Evolutionary conservation across 192 early-diverging fungal species (phyloP).

Genomic region (Pecoramyces ruminantium): DNA sequence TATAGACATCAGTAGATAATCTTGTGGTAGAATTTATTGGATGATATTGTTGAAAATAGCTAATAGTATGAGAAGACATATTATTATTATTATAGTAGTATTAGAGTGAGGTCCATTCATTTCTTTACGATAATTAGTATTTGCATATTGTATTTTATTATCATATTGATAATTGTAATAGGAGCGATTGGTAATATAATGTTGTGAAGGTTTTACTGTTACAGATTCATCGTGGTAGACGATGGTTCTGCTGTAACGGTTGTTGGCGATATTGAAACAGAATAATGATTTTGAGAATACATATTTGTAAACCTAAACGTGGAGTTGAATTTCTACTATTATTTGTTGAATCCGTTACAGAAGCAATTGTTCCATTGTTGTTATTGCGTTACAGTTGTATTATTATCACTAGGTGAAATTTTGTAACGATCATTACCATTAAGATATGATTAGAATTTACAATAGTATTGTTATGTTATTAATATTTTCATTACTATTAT

Average conservation of each 20-base stretch:
- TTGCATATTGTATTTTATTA: not conserved
- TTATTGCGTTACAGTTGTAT: too few relatives aligned
- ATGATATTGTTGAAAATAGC: not conserved
- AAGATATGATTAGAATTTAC: too few relatives aligned
- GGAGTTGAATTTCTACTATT: not conserved
- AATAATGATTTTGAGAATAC: not conserved
- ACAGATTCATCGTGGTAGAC: not conserved
- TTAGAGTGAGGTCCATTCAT: not conserved
- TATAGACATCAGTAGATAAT: not conserved
- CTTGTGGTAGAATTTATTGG: not conserved
- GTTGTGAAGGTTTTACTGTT: not conserved
- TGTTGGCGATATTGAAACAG: not conserved
- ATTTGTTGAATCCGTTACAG: not conserved
- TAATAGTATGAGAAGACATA: not conserved
- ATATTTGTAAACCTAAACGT: not conserved
- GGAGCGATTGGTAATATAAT: not conserved
- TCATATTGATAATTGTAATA: not conserved
- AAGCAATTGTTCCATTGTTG: too few relatives aligned
- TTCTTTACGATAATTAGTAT: not conserved
- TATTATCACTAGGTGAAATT: too few relatives aligned
- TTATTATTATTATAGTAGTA: too few relatives aligned
- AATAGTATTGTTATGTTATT: too few relatives aligned
- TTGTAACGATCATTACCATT: too few relatives aligned
- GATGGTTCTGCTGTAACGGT: not conserved
- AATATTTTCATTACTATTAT: too few relatives aligned